These are phyloP conservation scores for Amanita pallidorosea DNA, from an alignment of 768 basidiomycete genomes.

Conservation along the genomic window DNA sequence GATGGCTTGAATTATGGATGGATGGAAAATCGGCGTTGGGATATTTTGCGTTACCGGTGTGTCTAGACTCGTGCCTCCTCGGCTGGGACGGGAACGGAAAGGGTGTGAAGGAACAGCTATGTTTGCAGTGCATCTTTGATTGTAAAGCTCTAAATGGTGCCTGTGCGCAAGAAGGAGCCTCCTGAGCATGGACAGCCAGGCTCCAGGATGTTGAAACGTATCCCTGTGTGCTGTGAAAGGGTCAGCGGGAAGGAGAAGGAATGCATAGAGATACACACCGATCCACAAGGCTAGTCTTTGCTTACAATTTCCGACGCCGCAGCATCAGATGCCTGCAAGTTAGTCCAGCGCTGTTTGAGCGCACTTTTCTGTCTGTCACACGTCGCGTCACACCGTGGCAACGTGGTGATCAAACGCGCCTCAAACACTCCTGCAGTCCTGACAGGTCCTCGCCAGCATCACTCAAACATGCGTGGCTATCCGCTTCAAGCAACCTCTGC, in stretches of 20 bases:
- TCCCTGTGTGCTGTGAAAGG: not conserved
- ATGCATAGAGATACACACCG: not conserved
- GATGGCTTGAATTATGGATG: not conserved
- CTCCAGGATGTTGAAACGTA: constrained; percentile 9
- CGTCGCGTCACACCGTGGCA: not conserved
- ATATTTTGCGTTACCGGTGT: not conserved
- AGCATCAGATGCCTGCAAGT: not conserved
- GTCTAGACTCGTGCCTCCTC: not conserved
- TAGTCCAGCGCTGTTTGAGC: not conserved
- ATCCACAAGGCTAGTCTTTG: not conserved
- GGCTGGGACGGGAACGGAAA: not conserved
- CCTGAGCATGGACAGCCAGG: constrained; percentile 69
- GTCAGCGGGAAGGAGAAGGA: not conserved
- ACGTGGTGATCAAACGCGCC: not conserved
- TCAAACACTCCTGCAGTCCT: not conserved
- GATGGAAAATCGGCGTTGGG: not conserved
- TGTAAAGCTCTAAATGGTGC: constrained; percentile 34
- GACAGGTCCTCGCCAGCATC: not conserved
- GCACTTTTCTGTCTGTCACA: not conserved
- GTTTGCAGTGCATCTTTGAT: constrained; percentile 1
- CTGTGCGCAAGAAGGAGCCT: constrained; percentile 24
- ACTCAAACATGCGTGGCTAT: not conserved
- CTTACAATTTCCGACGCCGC: not conserved
- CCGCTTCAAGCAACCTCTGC: not conserved
- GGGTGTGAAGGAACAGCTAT: not conserved